These are phyloP conservation scores for Suaeda aralocaspica DNA, from an alignment of 148 eudicot species.

Conservation along the genomic window DNA sequence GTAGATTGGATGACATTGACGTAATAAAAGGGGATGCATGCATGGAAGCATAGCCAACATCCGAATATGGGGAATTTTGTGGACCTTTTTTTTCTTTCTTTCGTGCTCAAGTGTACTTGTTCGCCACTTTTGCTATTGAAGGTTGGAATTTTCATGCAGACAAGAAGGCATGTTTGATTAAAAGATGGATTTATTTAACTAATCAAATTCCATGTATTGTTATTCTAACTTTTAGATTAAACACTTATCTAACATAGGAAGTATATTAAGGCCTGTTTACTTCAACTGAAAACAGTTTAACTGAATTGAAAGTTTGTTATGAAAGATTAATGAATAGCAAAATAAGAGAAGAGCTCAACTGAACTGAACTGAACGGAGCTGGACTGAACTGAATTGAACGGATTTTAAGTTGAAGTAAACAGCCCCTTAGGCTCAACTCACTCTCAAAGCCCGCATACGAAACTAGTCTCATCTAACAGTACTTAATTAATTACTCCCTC, in stretches of 20 bases:
- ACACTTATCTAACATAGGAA: background rate
- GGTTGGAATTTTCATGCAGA: conserved; percentile 27
- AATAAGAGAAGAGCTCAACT: too few species aligned
- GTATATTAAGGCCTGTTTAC: too few species aligned
- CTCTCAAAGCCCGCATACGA: conserved; percentile 2
- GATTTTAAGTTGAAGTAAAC: too few species aligned
- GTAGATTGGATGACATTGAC: conserved; percentile 20
- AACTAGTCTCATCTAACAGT: conserved; percentile 8
- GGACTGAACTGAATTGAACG: too few species aligned
- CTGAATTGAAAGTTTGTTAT: too few species aligned
- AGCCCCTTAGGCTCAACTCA: conserved; percentile 11
- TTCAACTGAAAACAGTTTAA: too few species aligned
- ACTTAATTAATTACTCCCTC: background rate
- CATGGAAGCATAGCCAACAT: conserved; percentile 41
- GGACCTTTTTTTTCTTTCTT: conserved; percentile 3
- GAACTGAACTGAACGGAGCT: too few species aligned
- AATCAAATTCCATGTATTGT: background rate
- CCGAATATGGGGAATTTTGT: conserved; percentile 27
- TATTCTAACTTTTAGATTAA: background rate
- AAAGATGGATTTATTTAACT: conserved; percentile 12
- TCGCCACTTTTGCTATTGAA: conserved; percentile 42
- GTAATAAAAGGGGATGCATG: conserved; percentile 25
- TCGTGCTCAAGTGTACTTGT: conserved; percentile 41
- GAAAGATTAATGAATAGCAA: too few species aligned
- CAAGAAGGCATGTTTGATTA: conserved; percentile 37